Evolutionary conservation across 805 yeast genomes (phyloP).

Genomic region (Millerago galiae): DNA sequence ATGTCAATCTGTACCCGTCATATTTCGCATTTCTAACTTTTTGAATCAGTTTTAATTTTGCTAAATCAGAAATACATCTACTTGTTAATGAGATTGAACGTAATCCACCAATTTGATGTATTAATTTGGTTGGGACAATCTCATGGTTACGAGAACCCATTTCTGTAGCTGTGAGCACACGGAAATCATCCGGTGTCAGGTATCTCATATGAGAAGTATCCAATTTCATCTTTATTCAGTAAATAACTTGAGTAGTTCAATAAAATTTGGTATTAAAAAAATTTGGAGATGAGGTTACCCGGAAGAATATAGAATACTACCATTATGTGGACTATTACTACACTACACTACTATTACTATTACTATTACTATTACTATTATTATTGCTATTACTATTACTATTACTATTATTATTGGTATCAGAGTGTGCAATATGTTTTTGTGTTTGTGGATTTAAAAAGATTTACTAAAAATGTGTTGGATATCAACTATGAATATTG

Average conservation of each 20-base stretch:
- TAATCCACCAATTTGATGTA: constrained; percentile 72
- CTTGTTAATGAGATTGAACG: constrained; percentile 72
- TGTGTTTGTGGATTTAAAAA: too few species aligned
- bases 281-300: neutral
- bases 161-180: constrained; percentile 84
- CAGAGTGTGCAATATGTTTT: too few species aligned
- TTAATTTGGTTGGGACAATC: constrained; percentile 83
- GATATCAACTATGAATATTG: too few species aligned
- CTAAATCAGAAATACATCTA: constrained; percentile 75
- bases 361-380: too few species aligned
- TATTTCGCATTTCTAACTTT: constrained; percentile 84
- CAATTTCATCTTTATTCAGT: constrained; percentile 58
- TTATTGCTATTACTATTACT: too few species aligned
- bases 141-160: constrained; percentile 90
- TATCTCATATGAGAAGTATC: constrained; percentile 94
- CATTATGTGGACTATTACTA: too few species aligned
- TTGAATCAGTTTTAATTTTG: constrained; percentile 75
- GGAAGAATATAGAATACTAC: too few species aligned
- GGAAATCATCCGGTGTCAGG: constrained; percentile 83
- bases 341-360: too few species aligned
- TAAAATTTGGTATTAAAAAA: neutral
- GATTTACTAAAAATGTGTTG: too few species aligned
- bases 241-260: neutral
- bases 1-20: constrained; percentile 89
- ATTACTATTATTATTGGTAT: too few species aligned